Base-by-base conservation (phyloP, 129 eudicot species). In the Arctium lappa region DNA sequence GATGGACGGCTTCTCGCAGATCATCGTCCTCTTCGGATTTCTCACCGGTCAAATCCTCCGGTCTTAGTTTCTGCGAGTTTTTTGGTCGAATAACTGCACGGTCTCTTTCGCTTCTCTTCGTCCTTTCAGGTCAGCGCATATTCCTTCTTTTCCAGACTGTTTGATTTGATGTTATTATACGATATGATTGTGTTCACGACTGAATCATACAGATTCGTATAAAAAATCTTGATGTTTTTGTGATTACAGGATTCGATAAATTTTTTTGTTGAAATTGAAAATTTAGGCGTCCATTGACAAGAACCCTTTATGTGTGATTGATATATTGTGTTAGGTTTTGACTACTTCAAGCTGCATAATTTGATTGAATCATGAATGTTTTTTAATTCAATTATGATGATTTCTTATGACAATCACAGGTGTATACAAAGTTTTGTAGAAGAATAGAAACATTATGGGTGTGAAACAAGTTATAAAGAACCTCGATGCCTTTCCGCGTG, bases 401-500 rank as follows among this genome's bases (percentile, higher is more conserved):
- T 30, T 68, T 66, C 5, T 33, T 31, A 1, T 66, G 44, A 38
- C 22, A 53, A 16, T 29, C 16, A 30, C 37, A 85, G 88, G 88
- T 76, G 82, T 71, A 40, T 29, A 62, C 13, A 71, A 31, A 73
- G 34, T 40, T 30, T 80, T 66, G 56, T 85, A 40, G 44, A 48
- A 30, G 8, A 48, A 81, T 50, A 15, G 22, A 65, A 63, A 79
- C 38, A 74, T 31, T 22, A 94, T 94, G 98, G 97, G 97, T 69
- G 87, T 95, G 76, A 93, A 84, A 86, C 98, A 95, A 89, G 92
- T 92, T 15, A 44, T 95, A 27, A 93, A 85, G 82, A 93, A 83
- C 72, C 78, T 95, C 69, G 99, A 95, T 82, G 99, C 99, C 12
- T 95, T 95, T 86, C 98, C 99, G 42, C 97, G 97, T 39, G 94